Percentiles rank a stretch among this genome's conserved stretches.
phyloP scores from a whole-genome alignment of 352 stramenopile species.

The Blastocystis sp. region DNA sequence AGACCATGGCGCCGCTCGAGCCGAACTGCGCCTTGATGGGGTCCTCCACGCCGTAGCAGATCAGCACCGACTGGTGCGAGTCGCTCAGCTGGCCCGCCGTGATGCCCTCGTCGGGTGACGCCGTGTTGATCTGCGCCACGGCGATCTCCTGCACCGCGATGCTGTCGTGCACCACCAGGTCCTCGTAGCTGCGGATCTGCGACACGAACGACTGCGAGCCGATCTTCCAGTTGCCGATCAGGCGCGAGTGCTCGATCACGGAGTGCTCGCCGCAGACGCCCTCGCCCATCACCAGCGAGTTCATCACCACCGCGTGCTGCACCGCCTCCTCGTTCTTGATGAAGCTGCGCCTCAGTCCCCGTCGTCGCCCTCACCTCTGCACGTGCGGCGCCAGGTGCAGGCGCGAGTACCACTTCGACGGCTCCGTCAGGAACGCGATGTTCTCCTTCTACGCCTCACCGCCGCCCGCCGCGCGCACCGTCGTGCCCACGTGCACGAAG shows the following conservation, averaged over 20 bases:
- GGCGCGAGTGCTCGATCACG: slow-evolving; percentile 60
- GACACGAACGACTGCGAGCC: slow-evolving; percentile 29
- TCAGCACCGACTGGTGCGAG: slow-evolving; percentile 1
- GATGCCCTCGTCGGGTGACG: slow-evolving; percentile 26
- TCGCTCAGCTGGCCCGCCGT: slow-evolving; percentile 1
- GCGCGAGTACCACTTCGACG: slow-evolving; percentile 3
- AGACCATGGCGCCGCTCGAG: slow-evolving; percentile 26
- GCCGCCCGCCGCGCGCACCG: neutral
- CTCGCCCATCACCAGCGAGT: slow-evolving; percentile 48
- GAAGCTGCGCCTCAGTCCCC: neutral
- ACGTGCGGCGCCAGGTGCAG: slow-evolving; percentile 41
- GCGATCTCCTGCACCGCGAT: slow-evolving; percentile 66
- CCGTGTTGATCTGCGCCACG: neutral
- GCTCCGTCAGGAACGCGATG: slow-evolving; percentile 47
- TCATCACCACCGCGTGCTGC: slow-evolving; percentile 63
- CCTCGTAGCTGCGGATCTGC: slow-evolving; percentile 54
- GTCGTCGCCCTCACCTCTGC: neutral
- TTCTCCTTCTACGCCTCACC: slow-evolving; percentile 45
- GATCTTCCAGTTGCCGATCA: slow-evolving; percentile 38
- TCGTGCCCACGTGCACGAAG: slow-evolving; percentile 70
- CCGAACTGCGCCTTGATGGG: slow-evolving; percentile 66
- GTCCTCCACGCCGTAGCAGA: slow-evolving; percentile 63
- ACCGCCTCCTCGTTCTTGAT: slow-evolving; percentile 39
- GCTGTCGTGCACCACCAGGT: slow-evolving; percentile 32
- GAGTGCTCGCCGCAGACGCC: neutral